Percentiles rank a stretch among this genome's conserved stretches.
Evolutionary conservation across 2,329 filamentous ascomycete genomes (phyloP).

Genomic region (Fusarium continuum): DNA sequence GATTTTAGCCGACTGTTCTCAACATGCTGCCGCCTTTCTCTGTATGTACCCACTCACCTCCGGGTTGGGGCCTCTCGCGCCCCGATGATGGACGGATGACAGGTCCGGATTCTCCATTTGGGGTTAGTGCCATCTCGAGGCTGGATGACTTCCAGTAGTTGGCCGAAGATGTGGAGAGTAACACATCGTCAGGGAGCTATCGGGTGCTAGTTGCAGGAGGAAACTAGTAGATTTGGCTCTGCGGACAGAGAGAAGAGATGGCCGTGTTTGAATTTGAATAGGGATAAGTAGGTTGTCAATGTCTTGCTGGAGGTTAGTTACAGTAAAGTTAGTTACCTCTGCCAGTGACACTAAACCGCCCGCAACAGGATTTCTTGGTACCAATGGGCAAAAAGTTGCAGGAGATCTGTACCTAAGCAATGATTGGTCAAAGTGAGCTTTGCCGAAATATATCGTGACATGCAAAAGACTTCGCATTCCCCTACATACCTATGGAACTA

Average conservation of each 20-base stretch:
- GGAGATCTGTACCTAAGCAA: background rate
- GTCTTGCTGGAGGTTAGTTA: too few species aligned
- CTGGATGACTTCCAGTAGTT: conserved; percentile 18
- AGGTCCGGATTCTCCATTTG: conserved; percentile 14
- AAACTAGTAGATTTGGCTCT: background rate
- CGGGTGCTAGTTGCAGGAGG: background rate
- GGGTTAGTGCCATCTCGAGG: conserved; percentile 19
- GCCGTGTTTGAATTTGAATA: too few species aligned
- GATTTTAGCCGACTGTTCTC: background rate
- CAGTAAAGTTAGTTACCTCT: too few species aligned
- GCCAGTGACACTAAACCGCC: too few species aligned
- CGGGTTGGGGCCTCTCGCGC: conserved; percentile 22
- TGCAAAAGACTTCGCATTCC: background rate
- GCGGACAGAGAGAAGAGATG: background rate
- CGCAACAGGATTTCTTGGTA: background rate
- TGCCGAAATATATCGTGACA: background rate
- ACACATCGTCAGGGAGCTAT: conserved; percentile 4
- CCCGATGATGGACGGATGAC: conserved; percentile 14
- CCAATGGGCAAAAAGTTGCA: background rate
- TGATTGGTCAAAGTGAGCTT: background rate
- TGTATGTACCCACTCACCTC: conserved; percentile 22
- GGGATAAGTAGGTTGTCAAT: too few species aligned
- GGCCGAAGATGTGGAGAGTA: conserved; percentile 28
- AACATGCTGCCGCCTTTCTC: conserved; percentile 1
- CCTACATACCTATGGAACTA: background rate